Evolutionary conservation across 176 grass and related monocot species (phyloP).

Genomic region (Triticum turgidum): DNA sequence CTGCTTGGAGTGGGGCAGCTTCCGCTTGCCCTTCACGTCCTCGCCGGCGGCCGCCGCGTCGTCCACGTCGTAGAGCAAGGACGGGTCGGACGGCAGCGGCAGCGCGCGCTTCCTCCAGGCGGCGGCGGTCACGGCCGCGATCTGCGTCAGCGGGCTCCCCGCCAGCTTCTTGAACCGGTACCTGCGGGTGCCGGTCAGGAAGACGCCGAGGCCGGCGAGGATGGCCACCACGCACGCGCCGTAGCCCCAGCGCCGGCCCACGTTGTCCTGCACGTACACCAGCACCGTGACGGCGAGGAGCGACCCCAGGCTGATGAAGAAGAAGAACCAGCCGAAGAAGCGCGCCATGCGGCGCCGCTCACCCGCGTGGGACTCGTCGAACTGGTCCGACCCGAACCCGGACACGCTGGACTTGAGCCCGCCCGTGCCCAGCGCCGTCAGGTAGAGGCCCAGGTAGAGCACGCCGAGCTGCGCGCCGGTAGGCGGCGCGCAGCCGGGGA

Average conservation of each 20-base stretch:
- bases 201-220: slow-evolving; percentile 29
- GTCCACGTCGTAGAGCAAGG: slow-evolving; percentile 35
- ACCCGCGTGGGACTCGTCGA: slow-evolving; percentile 53
- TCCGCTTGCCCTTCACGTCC: slow-evolving; percentile 25
- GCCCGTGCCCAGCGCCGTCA: slow-evolving; percentile 76
- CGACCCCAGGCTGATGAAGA: slow-evolving; percentile 56
- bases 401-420: slow-evolving; percentile 88
- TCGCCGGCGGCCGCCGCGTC: background rate
- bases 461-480: slow-evolving; percentile 46
- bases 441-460: slow-evolving; percentile 75
- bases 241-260: slow-evolving; percentile 46
- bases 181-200: slow-evolving; percentile 36
- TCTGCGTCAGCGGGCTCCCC: slow-evolving; percentile 49
- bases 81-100: slow-evolving; percentile 35
- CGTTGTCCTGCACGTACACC: slow-evolving; percentile 52
- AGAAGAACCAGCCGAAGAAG: slow-evolving; percentile 78
- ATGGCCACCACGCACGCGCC: slow-evolving; percentile 43
- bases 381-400: slow-evolving; percentile 83
- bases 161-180: slow-evolving; percentile 66
- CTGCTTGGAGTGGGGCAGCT: slow-evolving; percentile 40
- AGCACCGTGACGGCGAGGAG: slow-evolving; percentile 51
- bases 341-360: slow-evolving; percentile 45
- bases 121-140: slow-evolving; percentile 29
- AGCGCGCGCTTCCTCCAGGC: slow-evolving; percentile 43
- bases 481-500: slow-evolving; percentile 20